Evolutionary conservation across 257 asterid species (phyloP).

Genomic region (Gentiana straminea): DNA sequence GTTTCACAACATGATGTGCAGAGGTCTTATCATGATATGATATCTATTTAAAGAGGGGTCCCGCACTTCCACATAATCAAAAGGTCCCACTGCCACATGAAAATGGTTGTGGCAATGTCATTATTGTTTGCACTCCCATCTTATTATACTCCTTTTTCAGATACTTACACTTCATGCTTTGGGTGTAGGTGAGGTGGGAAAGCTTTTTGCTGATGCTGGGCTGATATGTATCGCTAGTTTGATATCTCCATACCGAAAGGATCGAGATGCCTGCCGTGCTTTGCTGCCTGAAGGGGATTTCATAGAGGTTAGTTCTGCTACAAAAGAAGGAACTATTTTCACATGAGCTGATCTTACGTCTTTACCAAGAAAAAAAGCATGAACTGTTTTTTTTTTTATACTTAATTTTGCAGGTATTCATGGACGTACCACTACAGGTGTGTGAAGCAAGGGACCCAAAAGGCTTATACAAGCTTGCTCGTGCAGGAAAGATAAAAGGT

Average conservation of each 20-base stretch:
- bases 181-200: constrained; percentile 84
- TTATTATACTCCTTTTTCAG: not conserved
- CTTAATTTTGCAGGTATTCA: constrained; percentile 49
- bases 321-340: not conserved
- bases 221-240: constrained; percentile 92
- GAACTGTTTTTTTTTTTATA: not conserved
- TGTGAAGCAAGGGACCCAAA: constrained; percentile 97
- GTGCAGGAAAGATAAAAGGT: constrained; percentile 97
- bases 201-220: constrained; percentile 98
- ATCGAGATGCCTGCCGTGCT: constrained; percentile 88
- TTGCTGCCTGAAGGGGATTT: constrained; percentile 79
- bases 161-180: constrained; percentile 2
- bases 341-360: not conserved
- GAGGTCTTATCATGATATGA: too few species aligned
- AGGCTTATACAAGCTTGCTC: constrained; percentile 95
- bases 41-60: too few species aligned
- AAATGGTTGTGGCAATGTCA: too few species aligned
- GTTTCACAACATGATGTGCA: too few species aligned
- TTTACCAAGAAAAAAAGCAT: not conserved
- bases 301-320: constrained; percentile 52
- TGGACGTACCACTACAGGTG: constrained; percentile 83
- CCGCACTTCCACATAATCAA: not conserved
- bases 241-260: constrained; percentile 91
- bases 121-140: not conserved
- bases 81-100: not conserved